Percentiles rank a stretch among this genome's conserved stretches.
phyloP scores from a whole-genome alignment of 2,329 filamentous ascomycete genomes.

The Cercospora sojina region DNA sequence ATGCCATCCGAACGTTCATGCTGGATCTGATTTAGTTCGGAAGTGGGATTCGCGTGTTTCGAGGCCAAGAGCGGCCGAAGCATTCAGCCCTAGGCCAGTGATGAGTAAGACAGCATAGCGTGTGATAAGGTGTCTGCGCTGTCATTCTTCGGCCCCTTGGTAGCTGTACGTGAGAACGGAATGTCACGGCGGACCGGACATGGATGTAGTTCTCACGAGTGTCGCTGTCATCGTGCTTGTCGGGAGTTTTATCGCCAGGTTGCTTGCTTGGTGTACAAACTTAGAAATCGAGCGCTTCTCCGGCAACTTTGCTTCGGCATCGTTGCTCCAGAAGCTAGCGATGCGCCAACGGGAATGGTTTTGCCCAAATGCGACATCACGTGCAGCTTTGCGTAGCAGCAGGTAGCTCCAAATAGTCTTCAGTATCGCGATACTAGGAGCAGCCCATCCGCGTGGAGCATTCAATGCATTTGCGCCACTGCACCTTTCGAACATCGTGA shows the following conservation, averaged over 20 bases:
- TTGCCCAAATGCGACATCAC: background rate
- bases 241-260: background rate
- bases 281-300: background rate
- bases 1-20: background rate
- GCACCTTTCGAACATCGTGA: background rate
- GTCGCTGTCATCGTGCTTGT: background rate
- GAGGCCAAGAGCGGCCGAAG: background rate
- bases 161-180: background rate
- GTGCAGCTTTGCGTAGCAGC: background rate
- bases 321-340: background rate
- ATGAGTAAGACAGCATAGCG: background rate
- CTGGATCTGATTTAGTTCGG: background rate
- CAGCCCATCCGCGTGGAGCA: background rate
- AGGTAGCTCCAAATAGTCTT: background rate
- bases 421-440: background rate
- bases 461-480: background rate
- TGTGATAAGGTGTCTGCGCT: background rate
- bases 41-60: background rate
- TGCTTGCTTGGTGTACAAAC: background rate
- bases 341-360: background rate
- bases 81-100: background rate
- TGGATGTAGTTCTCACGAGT: background rate
- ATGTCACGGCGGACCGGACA: background rate
- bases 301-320: background rate
- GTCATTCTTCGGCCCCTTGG: background rate